These are phyloP conservation scores for Tolypocladium pustulatum DNA, from an alignment of 2,329 filamentous ascomycete species.

Conservation along the genomic window DNA sequence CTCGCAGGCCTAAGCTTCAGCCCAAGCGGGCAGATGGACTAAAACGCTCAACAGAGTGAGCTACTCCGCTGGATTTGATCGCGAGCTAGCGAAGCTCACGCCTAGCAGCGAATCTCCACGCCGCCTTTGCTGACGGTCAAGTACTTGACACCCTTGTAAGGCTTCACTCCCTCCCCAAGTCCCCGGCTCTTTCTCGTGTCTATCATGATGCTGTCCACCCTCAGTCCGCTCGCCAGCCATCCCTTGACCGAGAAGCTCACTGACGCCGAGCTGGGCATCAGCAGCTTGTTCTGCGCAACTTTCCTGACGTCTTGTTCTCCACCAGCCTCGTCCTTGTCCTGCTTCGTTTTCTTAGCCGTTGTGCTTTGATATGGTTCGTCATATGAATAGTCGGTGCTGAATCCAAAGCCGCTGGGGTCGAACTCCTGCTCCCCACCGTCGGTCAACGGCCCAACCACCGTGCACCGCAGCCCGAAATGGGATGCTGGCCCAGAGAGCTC, in stretches of 20 bases:
- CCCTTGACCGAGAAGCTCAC: constrained; percentile 63
- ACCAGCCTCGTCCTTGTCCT: constrained; percentile 16
- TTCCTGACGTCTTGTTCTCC: constrained; percentile 43
- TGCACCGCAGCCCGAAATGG: constrained; percentile 67
- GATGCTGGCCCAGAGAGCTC: constrained; percentile 59
- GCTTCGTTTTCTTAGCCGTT: constrained; percentile 22
- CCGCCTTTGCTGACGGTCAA: constrained; percentile 63
- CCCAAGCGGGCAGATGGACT: background rate
- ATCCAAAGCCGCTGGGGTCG: constrained; percentile 41
- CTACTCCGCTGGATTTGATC: background rate
- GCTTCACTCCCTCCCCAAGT: constrained; percentile 77
- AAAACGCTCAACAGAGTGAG: no score
- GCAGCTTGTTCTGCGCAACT: constrained; percentile 57
- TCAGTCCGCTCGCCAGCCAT: constrained; percentile 58
- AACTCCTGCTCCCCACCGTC: constrained; percentile 38
- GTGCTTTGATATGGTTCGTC: constrained; percentile 46
- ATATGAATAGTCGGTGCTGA: constrained; percentile 40
- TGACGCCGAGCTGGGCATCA: constrained; percentile 71
- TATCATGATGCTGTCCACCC: constrained; percentile 56
- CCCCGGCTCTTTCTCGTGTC: constrained; percentile 75
- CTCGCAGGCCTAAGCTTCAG: background rate
- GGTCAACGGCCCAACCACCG: constrained; percentile 56
- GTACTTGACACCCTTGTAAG: constrained; percentile 98
- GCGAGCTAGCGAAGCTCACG: background rate
- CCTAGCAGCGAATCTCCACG: constrained; percentile 50